Evolutionary conservation across 805 yeast genomes (phyloP).

Genomic region (Torulaspora quercuum): DNA sequence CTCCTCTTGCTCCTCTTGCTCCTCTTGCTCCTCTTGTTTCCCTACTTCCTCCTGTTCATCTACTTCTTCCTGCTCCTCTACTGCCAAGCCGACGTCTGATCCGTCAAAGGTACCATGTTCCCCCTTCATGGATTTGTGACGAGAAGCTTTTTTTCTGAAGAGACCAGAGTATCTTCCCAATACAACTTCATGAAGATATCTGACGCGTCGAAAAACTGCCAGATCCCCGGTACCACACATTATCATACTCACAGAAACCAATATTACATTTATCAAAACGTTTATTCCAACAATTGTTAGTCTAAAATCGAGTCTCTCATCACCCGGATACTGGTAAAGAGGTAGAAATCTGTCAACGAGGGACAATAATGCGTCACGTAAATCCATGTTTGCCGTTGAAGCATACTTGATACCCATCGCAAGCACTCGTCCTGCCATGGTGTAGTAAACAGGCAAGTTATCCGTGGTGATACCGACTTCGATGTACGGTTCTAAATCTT

Average conservation of each 20-base stretch:
- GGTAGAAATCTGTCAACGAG: slow-evolving; percentile 34
- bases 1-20: slow-evolving; percentile 5
- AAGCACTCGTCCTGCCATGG: slow-evolving; percentile 70
- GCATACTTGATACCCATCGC: slow-evolving; percentile 76
- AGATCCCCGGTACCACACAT: slow-evolving; percentile 94
- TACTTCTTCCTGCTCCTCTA: slow-evolving; percentile 2
- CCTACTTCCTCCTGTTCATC: slow-evolving; percentile 3
- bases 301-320: slow-evolving; percentile 53
- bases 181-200: slow-evolving; percentile 60
- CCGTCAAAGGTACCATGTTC: slow-evolving; percentile 1
- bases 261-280: slow-evolving; percentile 54
- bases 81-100: slow-evolving; percentile 5
- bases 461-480: slow-evolving; percentile 49
- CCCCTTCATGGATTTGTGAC: slow-evolving; percentile 1
- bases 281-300: slow-evolving; percentile 50
- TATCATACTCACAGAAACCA: slow-evolving; percentile 63
- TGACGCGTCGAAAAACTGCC: slow-evolving; percentile 65
- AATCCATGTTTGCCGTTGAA: slow-evolving; percentile 55
- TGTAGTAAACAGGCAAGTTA: slow-evolving; percentile 57
- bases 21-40: slow-evolving; percentile 7
- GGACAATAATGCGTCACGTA: slow-evolving; percentile 44
- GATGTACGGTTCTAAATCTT: slow-evolving; percentile 10
- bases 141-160: slow-evolving; percentile 10
- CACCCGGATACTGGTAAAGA: slow-evolving; percentile 37
- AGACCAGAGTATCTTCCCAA: slow-evolving; percentile 38